Conservation (phyloP, 23 red algal species). For the Gracilariopsis chorda region DNA sequence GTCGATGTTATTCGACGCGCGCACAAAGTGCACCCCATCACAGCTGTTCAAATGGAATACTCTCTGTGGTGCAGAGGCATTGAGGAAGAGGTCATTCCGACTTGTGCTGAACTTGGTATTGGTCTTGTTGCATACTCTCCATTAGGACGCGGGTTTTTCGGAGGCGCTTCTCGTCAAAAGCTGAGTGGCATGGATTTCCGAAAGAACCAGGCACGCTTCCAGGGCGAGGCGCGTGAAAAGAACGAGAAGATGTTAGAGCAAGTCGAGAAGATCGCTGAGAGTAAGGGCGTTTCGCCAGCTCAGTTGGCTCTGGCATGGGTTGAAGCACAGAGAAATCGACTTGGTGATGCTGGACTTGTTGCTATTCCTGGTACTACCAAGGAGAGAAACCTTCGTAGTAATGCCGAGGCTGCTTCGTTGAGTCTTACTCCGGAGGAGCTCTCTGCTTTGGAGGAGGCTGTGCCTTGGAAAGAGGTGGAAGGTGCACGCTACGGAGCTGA, state of each 20-base stretch:
- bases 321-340: background rate
- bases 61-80: constrained; percentile 69
- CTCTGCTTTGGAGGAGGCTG: constrained; percentile 15
- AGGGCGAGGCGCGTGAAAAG: background rate
- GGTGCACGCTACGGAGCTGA: constrained; percentile 35
- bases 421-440: constrained; percentile 50
- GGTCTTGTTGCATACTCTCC: constrained; percentile 73
- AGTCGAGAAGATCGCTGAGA: constrained; percentile 41
- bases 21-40: constrained; percentile 67
- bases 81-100: constrained; percentile 44
- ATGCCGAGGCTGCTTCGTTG: constrained; percentile 5
- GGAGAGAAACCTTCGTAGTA: constrained; percentile 33
- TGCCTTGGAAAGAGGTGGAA: constrained; percentile 12
- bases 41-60: constrained; percentile 61
- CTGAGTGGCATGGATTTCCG: constrained; percentile 34
- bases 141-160: constrained; percentile 61
- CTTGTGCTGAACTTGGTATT: constrained; percentile 55
- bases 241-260: constrained; percentile 45
- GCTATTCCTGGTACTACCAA: constrained; percentile 75
- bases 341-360: constrained; percentile 3
- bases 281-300: constrained; percentile 24
- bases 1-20: constrained; percentile 43
- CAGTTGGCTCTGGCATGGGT: constrained; percentile 72
- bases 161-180: background rate
- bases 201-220: constrained; percentile 6